Evolutionary conservation across 106 monocot species (phyloP).

Genomic region (Allium sativum): DNA sequence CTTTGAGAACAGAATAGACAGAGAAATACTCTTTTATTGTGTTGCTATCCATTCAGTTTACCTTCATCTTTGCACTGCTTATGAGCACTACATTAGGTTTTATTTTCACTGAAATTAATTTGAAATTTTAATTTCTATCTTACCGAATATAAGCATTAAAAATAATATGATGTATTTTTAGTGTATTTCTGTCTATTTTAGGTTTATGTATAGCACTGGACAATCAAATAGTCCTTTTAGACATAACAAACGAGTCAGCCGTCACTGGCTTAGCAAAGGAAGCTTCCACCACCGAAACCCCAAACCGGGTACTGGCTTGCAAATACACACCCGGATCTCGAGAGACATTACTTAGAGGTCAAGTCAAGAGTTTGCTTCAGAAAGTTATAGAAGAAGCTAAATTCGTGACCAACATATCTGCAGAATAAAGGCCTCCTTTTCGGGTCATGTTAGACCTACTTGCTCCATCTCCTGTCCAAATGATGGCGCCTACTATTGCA

Average conservation of each 20-base stretch:
- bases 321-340: slow-evolving; percentile 65
- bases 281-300: slow-evolving; percentile 23
- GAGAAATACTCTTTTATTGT: too few species aligned
- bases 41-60: too few species aligned
- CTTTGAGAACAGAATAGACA: too few species aligned
- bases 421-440: slow-evolving; percentile 14
- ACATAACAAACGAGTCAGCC: slow-evolving; percentile 95
- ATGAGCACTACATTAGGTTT: too few species aligned
- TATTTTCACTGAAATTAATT: too few species aligned
- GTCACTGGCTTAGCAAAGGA: slow-evolving; percentile 58
- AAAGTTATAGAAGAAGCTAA: slow-evolving; percentile 69
- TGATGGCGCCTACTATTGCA: slow-evolving; percentile 75
- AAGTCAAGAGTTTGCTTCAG: slow-evolving; percentile 80
- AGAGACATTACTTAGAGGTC: slow-evolving; percentile 75
- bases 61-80: too few species aligned
- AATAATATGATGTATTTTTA: too few species aligned
- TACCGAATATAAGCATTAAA: too few species aligned
- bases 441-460: slow-evolving; percentile 21
- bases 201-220: too few species aligned
- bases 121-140: too few species aligned
- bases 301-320: slow-evolving; percentile 2
- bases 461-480: slow-evolving; percentile 34
- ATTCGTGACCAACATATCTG: slow-evolving; percentile 18
- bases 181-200: too few species aligned
- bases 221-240: slow-evolving; percentile 52